These are phyloP conservation scores for Pugionium dolabratum DNA, from an alignment of 345 rosid genomes.

Conservation along the genomic window DNA sequence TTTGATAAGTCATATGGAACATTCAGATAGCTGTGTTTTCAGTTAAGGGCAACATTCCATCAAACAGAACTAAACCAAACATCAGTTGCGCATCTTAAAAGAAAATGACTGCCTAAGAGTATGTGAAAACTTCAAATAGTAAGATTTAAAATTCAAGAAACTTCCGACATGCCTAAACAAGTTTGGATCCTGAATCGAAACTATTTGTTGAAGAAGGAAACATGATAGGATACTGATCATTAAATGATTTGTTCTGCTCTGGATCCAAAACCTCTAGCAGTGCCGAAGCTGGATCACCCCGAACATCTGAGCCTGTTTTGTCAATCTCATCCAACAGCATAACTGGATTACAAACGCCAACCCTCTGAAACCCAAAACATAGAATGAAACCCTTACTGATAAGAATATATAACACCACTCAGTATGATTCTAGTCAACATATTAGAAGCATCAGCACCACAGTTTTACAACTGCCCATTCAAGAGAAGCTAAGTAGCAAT, in stretches of 20 bases:
- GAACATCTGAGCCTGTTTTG: conserved; percentile 96
- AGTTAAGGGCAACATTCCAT: conserved; percentile 53
- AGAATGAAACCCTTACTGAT: conserved; percentile 21
- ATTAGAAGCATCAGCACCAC: conserved; percentile 10
- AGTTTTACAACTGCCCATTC: conserved; percentile 9
- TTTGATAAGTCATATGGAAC: conserved; percentile 97
- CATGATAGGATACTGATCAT: conserved; percentile 92
- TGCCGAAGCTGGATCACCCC: conserved; percentile 99
- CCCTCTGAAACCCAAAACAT: conserved; percentile 60
- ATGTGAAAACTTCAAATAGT: background rate
- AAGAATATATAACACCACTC: background rate
- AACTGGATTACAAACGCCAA: conserved; percentile 96
- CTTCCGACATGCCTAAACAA: conserved; percentile 1
- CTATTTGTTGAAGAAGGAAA: background rate
- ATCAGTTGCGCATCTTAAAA: background rate
- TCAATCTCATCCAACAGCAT: conserved; percentile 97
- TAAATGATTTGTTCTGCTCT: conserved; percentile 89
- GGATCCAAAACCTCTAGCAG: conserved; percentile 98
- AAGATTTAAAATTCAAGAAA: conserved; percentile 10
- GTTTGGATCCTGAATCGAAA: background rate
- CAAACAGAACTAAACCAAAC: background rate
- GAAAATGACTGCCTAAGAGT: conserved; percentile 14
- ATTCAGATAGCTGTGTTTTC: conserved; percentile 73
- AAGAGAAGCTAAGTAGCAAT: conserved; percentile 8
- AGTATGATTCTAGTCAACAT: conserved; percentile 8